Evolutionary conservation across 306 rosid genomes (phyloP).

Genomic region (Begonia fuchsioides): DNA sequence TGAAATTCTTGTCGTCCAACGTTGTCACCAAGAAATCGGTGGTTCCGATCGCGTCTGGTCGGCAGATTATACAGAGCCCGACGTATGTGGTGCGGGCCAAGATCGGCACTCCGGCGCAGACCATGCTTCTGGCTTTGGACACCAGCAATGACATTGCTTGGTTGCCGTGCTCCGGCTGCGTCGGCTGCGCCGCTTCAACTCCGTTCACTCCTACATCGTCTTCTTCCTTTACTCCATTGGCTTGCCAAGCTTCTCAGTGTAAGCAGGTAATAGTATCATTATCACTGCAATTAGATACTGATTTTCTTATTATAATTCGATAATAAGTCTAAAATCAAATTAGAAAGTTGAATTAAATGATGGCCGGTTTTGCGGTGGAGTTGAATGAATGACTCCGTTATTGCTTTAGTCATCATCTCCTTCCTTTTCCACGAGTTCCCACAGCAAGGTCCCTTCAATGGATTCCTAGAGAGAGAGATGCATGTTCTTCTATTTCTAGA

Average conservation of each 20-base stretch:
- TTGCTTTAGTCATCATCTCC: too few species aligned
- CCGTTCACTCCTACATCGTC: constrained; percentile 38
- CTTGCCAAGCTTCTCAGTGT: constrained; percentile 51
- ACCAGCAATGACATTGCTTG: constrained; percentile 83
- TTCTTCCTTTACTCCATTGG: constrained; percentile 26
- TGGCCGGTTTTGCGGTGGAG: too few species aligned
- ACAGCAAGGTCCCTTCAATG: too few species aligned
- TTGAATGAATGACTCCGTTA: too few species aligned
- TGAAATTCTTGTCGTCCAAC: constrained; percentile 43
- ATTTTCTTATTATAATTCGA: too few species aligned
- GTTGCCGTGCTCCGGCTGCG: constrained; percentile 70
- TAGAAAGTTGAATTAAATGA: too few species aligned
- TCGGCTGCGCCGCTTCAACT: constrained; percentile 46
- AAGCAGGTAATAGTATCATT: constrained; percentile 39
- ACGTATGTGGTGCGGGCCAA: constrained; percentile 53
- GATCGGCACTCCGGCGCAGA: constrained; percentile 77
- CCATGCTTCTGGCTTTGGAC: constrained; percentile 64
- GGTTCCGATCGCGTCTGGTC: constrained; percentile 67
- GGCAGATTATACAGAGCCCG: constrained; percentile 74
- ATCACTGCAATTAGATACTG: too few species aligned
- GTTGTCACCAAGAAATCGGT: constrained; percentile 33
- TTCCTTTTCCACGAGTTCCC: too few species aligned
- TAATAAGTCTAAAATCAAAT: too few species aligned
- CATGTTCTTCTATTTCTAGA: background rate
- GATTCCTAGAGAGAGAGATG: background rate